Percentiles rank a stretch among this genome's conserved stretches.
These are phyloP conservation scores for Globomyces sp. DNA, from an alignment of 371 early-diverging fungal species.

Conservation along the genomic window DNA sequence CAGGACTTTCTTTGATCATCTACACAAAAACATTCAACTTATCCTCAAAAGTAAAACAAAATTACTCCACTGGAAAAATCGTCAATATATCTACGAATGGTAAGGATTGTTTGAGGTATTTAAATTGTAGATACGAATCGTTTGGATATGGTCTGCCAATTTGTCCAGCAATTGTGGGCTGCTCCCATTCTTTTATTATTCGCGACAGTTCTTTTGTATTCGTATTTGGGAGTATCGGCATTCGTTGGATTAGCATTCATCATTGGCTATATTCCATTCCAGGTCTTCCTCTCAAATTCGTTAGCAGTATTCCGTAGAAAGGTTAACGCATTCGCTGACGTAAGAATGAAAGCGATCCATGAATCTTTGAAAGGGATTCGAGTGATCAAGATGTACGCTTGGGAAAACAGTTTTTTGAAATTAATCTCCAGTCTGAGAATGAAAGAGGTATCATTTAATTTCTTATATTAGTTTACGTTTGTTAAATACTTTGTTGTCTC, in stretches of 20 bases:
- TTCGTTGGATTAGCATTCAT: neutral
- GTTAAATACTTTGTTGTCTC: conserved; percentile 10
- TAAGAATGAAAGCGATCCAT: conserved; percentile 35
- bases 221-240: conserved; percentile 19
- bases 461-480: too few relatives aligned
- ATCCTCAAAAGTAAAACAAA: conserved; percentile 21
- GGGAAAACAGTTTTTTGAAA: conserved; percentile 30
- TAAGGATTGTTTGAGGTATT: neutral
- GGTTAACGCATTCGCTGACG: conserved; percentile 25
- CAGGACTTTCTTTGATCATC: conserved; percentile 8
- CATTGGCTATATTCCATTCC: conserved; percentile 22
- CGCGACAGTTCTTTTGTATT: conserved; percentile 18
- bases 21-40: conserved; percentile 26
- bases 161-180: conserved; percentile 21
- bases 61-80: conserved; percentile 20
- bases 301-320: conserved; percentile 7
- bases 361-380: conserved; percentile 41
- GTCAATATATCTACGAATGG: conserved; percentile 20
- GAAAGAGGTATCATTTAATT: too few relatives aligned
- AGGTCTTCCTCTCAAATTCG: conserved; percentile 13
- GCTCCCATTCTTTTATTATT: conserved; percentile 21
- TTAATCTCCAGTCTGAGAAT: conserved; percentile 16
- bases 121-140: conserved; percentile 20
- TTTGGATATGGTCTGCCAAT: conserved; percentile 23
- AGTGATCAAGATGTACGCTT: conserved; percentile 33